Evolutionary conservation across 306 rosid species (phyloP), one percentile per base, ranked within the genome.

Genomic region (Prunus mira): DNA sequence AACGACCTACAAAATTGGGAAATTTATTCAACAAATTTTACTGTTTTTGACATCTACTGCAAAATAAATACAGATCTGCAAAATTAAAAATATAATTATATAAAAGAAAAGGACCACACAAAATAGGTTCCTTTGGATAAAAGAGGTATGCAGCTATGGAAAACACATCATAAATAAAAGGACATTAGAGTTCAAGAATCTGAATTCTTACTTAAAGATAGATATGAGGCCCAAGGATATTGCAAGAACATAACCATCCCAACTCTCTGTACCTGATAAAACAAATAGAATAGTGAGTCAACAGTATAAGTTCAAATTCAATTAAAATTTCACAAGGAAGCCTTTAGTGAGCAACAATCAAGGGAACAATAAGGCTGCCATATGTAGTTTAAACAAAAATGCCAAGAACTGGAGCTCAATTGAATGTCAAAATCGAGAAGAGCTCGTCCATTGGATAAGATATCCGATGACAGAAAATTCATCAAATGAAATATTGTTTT

Each of bases 181-280:
- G 50, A 22, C 52, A 54, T 50, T 51, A 30, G 27, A 73, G 69
- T 78, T 63, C 55, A 77, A 73, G 85, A 56, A 54, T 25, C 57
- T 71, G 72, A 86, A 25, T 17, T n/a, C 82, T 87, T 90, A 94
- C 98, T 92, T 94, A 79, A 86, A 65, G 77, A 92, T 80, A 75
- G 98, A 89, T 67, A 90, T 65, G 78, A 92, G 91, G n/a, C 98
- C 98, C 92, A 94, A 67, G 46, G 88, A 92, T 68, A 90, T 9
- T 67, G 97, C 98, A 80, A 94, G 89, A 84, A 87, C 82, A 83
- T 90, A 94, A 69, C 98, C 98, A 78, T 89, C 90, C 71, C 77
- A 64, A 77, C 78, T 71, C 65, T 82, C 80, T 20, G 93, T 86
- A 77, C 92, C 98, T 94, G 91, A 63, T 64, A 56, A 58, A 76